phyloP scores from a whole-genome alignment of 441 rosid genomes.

The Gossypium gossypioides region DNA sequence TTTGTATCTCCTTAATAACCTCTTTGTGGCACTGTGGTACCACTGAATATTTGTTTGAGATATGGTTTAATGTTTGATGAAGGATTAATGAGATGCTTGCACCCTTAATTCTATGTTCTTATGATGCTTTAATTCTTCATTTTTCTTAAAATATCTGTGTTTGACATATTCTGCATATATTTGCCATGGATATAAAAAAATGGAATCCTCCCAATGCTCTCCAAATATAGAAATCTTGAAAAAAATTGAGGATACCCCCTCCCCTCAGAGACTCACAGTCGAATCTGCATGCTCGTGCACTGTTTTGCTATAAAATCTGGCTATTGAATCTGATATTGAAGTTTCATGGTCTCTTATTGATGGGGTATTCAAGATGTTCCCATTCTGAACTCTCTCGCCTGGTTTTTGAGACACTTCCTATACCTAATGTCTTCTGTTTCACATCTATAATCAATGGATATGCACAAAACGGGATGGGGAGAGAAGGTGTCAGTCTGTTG shows the following conservation, averaged over 20 bases:
- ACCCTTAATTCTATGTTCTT: too few relatives aligned
- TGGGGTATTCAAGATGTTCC: conserved; percentile 51
- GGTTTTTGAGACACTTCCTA: conserved; percentile 39
- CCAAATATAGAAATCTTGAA: too few relatives aligned
- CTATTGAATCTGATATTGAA: conserved; percentile 36
- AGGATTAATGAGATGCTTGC: too few relatives aligned
- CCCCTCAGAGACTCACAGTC: too few relatives aligned
- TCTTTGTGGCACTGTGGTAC: conserved; percentile 49
- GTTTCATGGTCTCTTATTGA: conserved; percentile 62
- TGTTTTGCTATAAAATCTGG: conserved; percentile 49
- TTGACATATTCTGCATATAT: too few relatives aligned
- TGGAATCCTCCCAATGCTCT: too few relatives aligned
- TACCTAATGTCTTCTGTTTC: conserved; percentile 54
- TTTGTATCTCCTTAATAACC: conserved; percentile 65
- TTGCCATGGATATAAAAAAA: too few relatives aligned
- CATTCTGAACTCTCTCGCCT: conserved; percentile 33
- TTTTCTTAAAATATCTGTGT: too few relatives aligned
- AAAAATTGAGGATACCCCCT: too few relatives aligned
- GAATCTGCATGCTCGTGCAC: conserved; percentile 35
- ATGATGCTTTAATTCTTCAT: too few relatives aligned
- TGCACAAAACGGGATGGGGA: conserved; percentile 56
- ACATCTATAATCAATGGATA: conserved; percentile 51
- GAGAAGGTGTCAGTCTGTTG: conserved; percentile 43
- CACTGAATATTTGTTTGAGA: conserved; percentile 45
- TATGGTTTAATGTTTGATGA: conserved; percentile 64